A percentile compares a stretch with the other conserved stretches of the same genome.
These are phyloP conservation scores for Daphne laureola DNA, from an alignment of 441 rosid genomes.

Conservation along the genomic window DNA sequence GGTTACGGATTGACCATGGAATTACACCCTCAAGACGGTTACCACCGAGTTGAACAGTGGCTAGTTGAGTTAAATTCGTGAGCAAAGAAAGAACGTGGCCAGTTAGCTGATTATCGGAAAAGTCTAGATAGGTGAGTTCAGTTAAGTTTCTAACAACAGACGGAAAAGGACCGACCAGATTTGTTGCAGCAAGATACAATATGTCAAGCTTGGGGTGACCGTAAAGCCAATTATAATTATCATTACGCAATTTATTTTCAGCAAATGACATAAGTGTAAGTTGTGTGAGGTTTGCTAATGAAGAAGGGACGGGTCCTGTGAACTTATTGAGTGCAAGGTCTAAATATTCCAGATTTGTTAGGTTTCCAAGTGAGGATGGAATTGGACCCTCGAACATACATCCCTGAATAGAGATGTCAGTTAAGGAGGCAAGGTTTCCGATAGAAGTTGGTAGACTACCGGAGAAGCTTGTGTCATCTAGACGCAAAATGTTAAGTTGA, in stretches of 20 bases:
- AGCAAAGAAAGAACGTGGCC: conserved; percentile 1
- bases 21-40: background rate
- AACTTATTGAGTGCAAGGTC: background rate
- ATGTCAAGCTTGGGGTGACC: too few species aligned
- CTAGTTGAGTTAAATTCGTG: background rate
- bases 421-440: background rate
- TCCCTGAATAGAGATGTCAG: too few species aligned
- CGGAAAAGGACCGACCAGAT: background rate
- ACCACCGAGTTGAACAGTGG: background rate
- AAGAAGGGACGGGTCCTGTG: background rate
- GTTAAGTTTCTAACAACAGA: background rate
- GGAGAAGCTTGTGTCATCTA: background rate
- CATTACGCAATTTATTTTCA: background rate
- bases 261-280: background rate
- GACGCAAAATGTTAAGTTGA: background rate
- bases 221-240: too few species aligned
- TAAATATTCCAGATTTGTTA: background rate
- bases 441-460: conserved; percentile 1
- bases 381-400: background rate
- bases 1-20: conserved; percentile 4
- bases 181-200: too few species aligned
- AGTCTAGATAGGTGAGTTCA: background rate
- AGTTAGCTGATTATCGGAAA: background rate
- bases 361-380: conserved; percentile 1
- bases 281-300: conserved; percentile 1